These are phyloP conservation scores for Quercus robur DNA, from an alignment of 306 rosid genomes.

Conservation along the genomic window DNA sequence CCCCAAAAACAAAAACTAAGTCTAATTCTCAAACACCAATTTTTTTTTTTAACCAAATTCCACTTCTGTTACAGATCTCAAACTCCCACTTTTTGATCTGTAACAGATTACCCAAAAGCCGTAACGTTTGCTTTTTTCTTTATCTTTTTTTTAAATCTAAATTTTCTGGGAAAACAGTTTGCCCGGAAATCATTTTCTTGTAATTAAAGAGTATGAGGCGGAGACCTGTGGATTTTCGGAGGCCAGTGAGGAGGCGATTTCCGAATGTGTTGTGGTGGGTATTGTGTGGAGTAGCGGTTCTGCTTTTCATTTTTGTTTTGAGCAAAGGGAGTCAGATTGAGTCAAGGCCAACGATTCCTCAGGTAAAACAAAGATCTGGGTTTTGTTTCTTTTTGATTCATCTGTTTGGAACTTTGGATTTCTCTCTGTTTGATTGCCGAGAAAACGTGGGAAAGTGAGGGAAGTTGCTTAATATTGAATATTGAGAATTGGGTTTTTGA, in stretches of 20 bases:
- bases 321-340: constrained; percentile 75
- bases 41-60: not conserved
- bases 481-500: not conserved
- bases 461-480: not conserved
- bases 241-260: constrained; percentile 78
- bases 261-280: constrained; percentile 74
- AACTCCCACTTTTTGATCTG: constrained; percentile 11
- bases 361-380: constrained; percentile 31
- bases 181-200: not conserved
- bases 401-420: not conserved
- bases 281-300: constrained; percentile 58
- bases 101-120: not conserved
- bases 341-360: constrained; percentile 59
- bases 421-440: constrained; percentile 4
- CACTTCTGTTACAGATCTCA: constrained; percentile 23
- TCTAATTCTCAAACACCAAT: constrained; percentile 6
- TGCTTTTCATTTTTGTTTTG: constrained; percentile 66
- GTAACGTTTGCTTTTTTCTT: too few relatives aligned
- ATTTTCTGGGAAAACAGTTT: too few relatives aligned
- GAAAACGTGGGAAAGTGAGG: not conserved
- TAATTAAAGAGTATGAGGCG: constrained; percentile 58
- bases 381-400: not conserved
- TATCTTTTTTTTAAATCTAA: too few relatives aligned
- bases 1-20: not conserved
- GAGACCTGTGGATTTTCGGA: constrained; percentile 67